Conservation (phyloP, 2,329 filamentous ascomycete species). For the Didymella keratinophila region DNA sequence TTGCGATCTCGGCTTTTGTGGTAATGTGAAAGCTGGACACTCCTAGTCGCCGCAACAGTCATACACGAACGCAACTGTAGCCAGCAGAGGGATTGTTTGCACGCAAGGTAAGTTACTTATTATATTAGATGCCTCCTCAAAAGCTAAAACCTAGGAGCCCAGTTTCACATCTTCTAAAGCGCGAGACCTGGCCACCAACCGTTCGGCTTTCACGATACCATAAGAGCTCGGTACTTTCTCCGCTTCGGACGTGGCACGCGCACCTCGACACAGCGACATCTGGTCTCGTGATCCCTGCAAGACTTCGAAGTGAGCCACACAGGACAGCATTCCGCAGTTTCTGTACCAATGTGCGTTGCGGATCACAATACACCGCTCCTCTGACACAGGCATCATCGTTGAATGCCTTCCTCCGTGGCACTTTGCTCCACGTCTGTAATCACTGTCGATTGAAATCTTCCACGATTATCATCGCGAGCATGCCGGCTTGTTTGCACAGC, state of each 20-base stretch:
- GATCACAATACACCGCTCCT: not conserved
- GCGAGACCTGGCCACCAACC: no score
- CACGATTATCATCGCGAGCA: slow-evolving; percentile 32
- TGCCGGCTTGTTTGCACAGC: slow-evolving; percentile 35
- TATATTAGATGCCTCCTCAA: no score
- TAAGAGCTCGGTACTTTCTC: slow-evolving; percentile 11
- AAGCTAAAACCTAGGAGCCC: no score
- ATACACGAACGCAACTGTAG: no score
- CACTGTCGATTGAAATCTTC: slow-evolving; percentile 3
- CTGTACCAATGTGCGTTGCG: not conserved
- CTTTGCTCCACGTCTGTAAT: not conserved
- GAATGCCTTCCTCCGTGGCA: slow-evolving; percentile 7
- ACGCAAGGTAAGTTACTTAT: no score
- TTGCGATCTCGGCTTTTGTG: slow-evolving; percentile 18
- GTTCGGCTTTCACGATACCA: no score
- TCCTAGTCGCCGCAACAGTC: no score
- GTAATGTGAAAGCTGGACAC: no score
- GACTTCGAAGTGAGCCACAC: slow-evolving; percentile 1
- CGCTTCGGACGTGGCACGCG: slow-evolving; percentile 17
- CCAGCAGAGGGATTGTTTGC: no score
- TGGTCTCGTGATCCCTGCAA: slow-evolving; percentile 34
- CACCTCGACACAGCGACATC: slow-evolving; percentile 11
- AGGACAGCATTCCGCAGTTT: not conserved
- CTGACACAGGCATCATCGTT: slow-evolving; percentile 3
- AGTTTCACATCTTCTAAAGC: no score